These are phyloP conservation scores for Phytophthora sojae DNA, from an alignment of 352 stramenopile genomes.

Conservation along the genomic window DNA sequence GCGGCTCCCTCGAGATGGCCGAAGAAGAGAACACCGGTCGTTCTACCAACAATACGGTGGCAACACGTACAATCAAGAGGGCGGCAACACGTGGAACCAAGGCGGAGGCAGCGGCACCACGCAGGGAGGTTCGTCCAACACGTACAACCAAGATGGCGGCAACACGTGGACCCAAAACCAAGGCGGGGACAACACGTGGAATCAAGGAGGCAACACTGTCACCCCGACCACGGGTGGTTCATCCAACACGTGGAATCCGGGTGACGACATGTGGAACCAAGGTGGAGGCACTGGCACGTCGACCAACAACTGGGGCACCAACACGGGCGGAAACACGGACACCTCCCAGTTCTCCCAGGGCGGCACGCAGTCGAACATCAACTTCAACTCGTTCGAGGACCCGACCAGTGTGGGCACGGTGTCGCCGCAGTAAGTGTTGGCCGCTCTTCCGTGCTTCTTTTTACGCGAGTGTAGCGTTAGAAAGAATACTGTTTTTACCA, in stretches of 20 bases:
- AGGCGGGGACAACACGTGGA: no score
- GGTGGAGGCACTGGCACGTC: no score
- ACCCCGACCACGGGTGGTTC: no score
- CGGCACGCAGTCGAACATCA: constrained; percentile 5
- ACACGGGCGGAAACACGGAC: background rate
- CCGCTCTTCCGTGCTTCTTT: background rate
- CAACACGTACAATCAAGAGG: no score
- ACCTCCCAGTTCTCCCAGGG: constrained; percentile 1
- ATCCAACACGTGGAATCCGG: no score
- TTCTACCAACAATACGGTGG: background rate
- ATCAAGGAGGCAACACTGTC: no score
- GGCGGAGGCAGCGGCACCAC: background rate
- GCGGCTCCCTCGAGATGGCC: background rate
- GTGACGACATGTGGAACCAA: no score
- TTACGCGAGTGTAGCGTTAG: constrained; percentile 22
- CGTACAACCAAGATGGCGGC: constrained; percentile 3
- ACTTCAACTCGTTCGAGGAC: constrained; percentile 22
- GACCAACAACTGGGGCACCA: constrained; percentile 2
- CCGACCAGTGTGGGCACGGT: constrained; percentile 9
- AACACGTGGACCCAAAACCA: background rate
- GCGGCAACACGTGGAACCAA: constrained; percentile 9
- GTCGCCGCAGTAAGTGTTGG: constrained; percentile 5
- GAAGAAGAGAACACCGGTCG: background rate
- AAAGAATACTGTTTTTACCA: background rate
- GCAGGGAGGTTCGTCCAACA: background rate